A percentile compares a stretch with the other conserved stretches of the same genome.
Conservation (phyloP, 257 asterid genomes). For the Phtheirospermum japonicum region DNA sequence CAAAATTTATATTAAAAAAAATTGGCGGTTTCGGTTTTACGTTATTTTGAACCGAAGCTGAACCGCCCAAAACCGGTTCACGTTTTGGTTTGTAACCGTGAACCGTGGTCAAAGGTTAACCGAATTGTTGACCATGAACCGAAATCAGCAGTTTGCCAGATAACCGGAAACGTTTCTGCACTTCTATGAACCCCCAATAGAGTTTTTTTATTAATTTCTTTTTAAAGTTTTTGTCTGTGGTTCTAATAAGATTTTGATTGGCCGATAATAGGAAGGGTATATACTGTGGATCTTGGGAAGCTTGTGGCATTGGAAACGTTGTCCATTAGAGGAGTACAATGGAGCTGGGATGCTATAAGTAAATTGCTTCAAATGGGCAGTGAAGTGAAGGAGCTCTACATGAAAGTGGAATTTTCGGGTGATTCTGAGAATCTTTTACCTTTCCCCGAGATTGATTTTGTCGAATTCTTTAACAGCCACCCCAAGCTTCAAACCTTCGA, state of each 20-base stretch:
- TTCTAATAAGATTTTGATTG: conserved; percentile 5
- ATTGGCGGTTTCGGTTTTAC: too few relatives aligned
- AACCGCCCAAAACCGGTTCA: too few relatives aligned
- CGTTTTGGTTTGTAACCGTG: too few relatives aligned
- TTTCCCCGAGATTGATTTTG: conserved; percentile 86
- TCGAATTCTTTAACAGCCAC: conserved; percentile 88
- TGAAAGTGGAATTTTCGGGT: conserved; percentile 97
- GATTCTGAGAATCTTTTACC: conserved; percentile 64
- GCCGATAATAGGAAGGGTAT: conserved; percentile 62
- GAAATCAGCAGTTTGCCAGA: too few relatives aligned
- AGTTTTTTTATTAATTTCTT: too few relatives aligned
- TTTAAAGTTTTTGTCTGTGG: neutral
- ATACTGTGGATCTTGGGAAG: conserved; percentile 69
- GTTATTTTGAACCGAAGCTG: too few relatives aligned
- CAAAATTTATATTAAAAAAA: too few relatives aligned
- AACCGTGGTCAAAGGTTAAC: too few relatives aligned
- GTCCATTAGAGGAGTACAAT: conserved; percentile 83
- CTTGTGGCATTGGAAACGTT: conserved; percentile 69
- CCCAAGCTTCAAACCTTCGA: conserved; percentile 78
- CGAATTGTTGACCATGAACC: too few relatives aligned
- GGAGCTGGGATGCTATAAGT: conserved; percentile 91
- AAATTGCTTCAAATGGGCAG: conserved; percentile 75
- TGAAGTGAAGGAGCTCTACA: conserved; percentile 84
- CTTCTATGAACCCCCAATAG: too few relatives aligned
- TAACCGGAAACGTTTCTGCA: too few relatives aligned